Conservation (phyloP, 208 protist species). For the Trypanosoma cruzi region DNA sequence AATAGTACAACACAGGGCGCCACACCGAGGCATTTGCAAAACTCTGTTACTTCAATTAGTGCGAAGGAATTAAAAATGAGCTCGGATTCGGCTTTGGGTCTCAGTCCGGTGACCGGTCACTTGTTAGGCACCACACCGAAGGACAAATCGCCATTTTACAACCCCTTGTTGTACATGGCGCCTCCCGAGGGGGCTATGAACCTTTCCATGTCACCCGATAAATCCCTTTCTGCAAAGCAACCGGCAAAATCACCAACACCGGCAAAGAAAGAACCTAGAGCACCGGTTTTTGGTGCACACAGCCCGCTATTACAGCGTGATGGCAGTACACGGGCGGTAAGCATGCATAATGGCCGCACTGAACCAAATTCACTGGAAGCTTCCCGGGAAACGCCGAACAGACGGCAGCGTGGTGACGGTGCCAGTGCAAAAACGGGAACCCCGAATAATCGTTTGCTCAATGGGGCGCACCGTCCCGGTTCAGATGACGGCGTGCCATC, state of each 20-base stretch:
- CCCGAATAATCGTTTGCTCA: background rate
- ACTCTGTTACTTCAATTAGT: background rate
- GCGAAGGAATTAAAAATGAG: background rate
- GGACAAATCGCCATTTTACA: constrained; percentile 2
- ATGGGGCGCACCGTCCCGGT: background rate
- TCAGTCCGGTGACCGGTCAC: background rate
- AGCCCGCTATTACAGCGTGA: background rate
- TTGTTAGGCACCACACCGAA: background rate
- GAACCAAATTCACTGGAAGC: constrained; percentile 1
- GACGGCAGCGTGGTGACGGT: background rate
- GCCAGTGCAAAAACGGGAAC: background rate
- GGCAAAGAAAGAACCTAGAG: background rate
- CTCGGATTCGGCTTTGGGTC: background rate
- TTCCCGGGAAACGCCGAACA: background rate
- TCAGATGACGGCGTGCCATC: background rate
- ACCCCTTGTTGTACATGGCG: constrained; percentile 1
- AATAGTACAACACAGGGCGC: background rate
- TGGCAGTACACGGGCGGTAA: background rate
- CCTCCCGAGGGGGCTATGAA: background rate
- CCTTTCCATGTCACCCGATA: background rate
- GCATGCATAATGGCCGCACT: background rate
- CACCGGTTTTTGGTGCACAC: background rate
- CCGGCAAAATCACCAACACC: background rate
- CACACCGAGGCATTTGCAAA: background rate
- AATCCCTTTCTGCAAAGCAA: background rate